A percentile compares a stretch with the other conserved stretches of the same genome.
Evolutionary conservation across 257 asterid genomes (phyloP).

Genomic region (Jacaranda mimosifolia): DNA sequence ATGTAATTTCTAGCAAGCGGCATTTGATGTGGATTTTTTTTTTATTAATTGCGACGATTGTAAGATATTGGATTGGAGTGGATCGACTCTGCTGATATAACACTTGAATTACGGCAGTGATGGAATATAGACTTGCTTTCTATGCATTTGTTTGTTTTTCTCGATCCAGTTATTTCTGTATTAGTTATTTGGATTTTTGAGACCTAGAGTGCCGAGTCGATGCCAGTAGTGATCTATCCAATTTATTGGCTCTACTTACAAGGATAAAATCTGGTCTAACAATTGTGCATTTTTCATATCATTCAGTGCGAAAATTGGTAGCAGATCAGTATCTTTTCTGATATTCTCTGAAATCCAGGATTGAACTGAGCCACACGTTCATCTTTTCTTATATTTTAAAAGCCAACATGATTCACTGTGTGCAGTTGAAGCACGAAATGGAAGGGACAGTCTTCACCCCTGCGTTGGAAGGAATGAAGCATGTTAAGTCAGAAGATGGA

Average conservation of each 20-base stretch:
- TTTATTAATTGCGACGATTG: constrained; percentile 2
- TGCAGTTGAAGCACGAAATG: constrained; percentile 60
- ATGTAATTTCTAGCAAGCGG: neutral
- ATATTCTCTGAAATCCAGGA: neutral
- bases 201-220: constrained; percentile 27
- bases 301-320: neutral
- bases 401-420: constrained; percentile 2
- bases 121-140: neutral
- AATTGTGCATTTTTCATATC: neutral
- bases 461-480: constrained; percentile 91
- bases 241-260: neutral
- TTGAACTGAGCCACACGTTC: neutral
- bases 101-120: constrained; percentile 22
- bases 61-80: constrained; percentile 27
- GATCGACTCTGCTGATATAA: constrained; percentile 2
- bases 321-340: neutral
- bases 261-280: too few species aligned
- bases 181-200: constrained; percentile 15
- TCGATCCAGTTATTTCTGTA: constrained; percentile 2
- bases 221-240: constrained; percentile 9
- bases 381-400: neutral
- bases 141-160: neutral
- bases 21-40: neutral
- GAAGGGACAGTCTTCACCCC: constrained; percentile 90
- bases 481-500: constrained; percentile 85